Evolutionary conservation across 1,284 basidiomycete species (phyloP).

Genomic region (Amylostereum areolatum): DNA sequence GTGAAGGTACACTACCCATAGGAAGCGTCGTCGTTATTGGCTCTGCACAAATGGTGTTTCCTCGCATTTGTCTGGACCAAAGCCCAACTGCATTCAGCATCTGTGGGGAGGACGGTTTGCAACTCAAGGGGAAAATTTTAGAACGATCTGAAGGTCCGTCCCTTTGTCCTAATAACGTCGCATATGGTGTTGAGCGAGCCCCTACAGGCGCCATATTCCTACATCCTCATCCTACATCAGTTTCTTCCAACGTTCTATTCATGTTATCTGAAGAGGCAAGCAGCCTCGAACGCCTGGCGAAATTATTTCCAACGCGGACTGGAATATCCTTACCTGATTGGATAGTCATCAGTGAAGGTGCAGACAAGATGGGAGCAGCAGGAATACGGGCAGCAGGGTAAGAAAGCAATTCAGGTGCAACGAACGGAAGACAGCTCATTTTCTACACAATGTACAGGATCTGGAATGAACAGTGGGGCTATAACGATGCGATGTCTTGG

Average conservation of each 20-base stretch:
- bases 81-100: constrained; percentile 25
- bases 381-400: constrained; percentile 73
- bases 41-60: constrained; percentile 13
- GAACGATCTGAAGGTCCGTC: constrained; percentile 23
- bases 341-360: constrained; percentile 50
- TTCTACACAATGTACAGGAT: constrained; percentile 18
- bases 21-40: constrained; percentile 62
- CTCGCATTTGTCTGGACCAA: constrained; percentile 15
- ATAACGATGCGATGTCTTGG: constrained; percentile 48
- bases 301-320: constrained; percentile 78
- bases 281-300: constrained; percentile 58
- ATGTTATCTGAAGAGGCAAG: constrained; percentile 49
- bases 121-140: constrained; percentile 17
- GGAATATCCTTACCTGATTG: constrained; percentile 73
- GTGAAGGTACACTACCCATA: constrained; percentile 18
- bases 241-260: constrained; percentile 42
- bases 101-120: constrained; percentile 12
- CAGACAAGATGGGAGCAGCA: constrained; percentile 56
- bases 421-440: too few species aligned
- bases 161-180: background rate
- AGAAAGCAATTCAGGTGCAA: constrained; percentile 14
- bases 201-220: constrained; percentile 56
- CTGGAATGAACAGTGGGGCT: constrained; percentile 49
- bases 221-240: constrained; percentile 55
- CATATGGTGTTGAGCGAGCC: constrained; percentile 1